A percentile compares a stretch with the other conserved stretches of the same genome.
These are phyloP conservation scores for Leccinum broughii DNA, from an alignment of 768 basidiomycete species.

Conservation along the genomic window DNA sequence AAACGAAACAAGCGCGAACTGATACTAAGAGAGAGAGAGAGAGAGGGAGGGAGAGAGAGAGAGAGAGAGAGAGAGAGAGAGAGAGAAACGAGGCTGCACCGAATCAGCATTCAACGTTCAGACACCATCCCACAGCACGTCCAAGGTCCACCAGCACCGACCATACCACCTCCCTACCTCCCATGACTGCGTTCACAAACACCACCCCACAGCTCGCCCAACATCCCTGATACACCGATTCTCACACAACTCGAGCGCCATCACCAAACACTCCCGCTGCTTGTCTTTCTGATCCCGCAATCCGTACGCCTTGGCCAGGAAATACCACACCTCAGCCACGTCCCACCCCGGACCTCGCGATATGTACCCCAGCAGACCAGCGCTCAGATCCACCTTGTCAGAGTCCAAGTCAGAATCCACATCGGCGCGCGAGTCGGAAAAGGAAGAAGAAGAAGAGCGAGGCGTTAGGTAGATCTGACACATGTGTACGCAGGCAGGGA, in stretches of 20 bases:
- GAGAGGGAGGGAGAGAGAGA: no score
- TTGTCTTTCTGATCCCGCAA: constrained; percentile 69
- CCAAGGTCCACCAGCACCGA: no score
- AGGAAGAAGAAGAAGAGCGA: constrained; percentile 20
- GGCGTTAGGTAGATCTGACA: constrained; percentile 67
- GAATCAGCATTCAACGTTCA: no score
- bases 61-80: no score
- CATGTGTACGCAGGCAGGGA: constrained; percentile 77
- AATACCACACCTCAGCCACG: constrained; percentile 93
- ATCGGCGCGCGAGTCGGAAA: constrained; percentile 11
- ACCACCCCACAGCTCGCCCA: constrained; percentile 66
- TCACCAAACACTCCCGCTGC: constrained; percentile 72
- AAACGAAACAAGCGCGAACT: no score
- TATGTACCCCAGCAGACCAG: constrained; percentile 73
- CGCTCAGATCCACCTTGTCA: constrained; percentile 75
- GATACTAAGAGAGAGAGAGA: no score
- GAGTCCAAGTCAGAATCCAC: constrained; percentile 24
- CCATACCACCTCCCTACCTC: no score
- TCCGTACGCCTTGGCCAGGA: constrained; percentile 78
- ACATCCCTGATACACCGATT: constrained; percentile 64
- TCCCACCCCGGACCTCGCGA: constrained; percentile 87
- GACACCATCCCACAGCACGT: not conserved
- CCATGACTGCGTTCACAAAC: constrained; percentile 41
- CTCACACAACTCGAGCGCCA: constrained; percentile 66
- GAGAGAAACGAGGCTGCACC: not conserved